Conservation (phyloP, 768 basidiomycete genomes). For the Tulasnella sp. region DNA sequence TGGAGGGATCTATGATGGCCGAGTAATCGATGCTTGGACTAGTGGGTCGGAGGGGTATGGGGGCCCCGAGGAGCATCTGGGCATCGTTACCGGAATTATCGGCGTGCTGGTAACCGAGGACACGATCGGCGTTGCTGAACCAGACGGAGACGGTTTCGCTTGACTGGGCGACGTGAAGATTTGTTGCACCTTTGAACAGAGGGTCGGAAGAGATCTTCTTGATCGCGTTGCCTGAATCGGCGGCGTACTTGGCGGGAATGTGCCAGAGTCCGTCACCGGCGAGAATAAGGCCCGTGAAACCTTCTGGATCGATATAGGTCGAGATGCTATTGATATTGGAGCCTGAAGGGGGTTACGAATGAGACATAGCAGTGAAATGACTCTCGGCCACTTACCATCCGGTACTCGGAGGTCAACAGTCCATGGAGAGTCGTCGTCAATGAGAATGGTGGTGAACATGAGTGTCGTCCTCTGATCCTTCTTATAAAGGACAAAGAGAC, state of each 20-base stretch:
- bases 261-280: conserved; percentile 22
- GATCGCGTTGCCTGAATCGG: not conserved
- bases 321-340: conserved; percentile 13
- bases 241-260: conserved; percentile 11
- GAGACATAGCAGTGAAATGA: not conserved
- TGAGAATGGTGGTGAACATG: conserved; percentile 2
- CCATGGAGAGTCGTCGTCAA: not conserved
- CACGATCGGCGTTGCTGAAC: not conserved
- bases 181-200: not conserved
- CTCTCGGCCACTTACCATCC: not conserved
- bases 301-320: conserved; percentile 9
- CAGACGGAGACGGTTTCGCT: not conserved
- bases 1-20: conserved; percentile 24
- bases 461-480: not conserved
- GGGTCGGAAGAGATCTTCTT: conserved; percentile 6
- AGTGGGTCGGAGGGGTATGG: not conserved
- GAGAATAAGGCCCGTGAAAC: conserved; percentile 4
- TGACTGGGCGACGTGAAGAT: not conserved
- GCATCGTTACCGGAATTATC: not conserved
- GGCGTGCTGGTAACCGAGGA: conserved; percentile 1
- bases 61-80: not conserved
- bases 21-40: conserved; percentile 12
- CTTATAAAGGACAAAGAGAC: conserved; percentile 20
- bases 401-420: not conserved
- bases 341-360: not conserved